phyloP scores from a whole-genome alignment of 257 asterid species.

The Haberlea rhodopensis region DNA sequence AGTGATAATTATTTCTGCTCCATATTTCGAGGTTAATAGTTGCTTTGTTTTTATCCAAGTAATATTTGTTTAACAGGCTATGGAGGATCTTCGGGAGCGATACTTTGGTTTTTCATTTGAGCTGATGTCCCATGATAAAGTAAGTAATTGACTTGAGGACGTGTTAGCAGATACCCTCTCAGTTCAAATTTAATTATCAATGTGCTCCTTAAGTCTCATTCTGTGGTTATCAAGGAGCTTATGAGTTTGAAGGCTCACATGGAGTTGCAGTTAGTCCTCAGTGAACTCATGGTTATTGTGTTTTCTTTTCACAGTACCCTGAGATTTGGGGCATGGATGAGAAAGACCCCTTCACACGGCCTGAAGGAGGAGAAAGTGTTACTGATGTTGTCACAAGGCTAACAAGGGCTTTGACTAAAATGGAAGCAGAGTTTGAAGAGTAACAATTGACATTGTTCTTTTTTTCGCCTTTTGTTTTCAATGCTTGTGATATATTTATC shows the following conservation, averaged over 20 bases:
- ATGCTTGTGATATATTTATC: conserved; percentile 11
- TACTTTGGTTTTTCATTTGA: conserved; percentile 78
- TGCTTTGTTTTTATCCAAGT: conserved; percentile 7
- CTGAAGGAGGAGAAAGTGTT: conserved; percentile 98
- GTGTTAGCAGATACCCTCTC: conserved; percentile 17
- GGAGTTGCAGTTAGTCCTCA: conserved; percentile 11
- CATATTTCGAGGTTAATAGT: conserved; percentile 2
- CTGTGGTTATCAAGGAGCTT: conserved; percentile 16
- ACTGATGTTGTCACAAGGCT: conserved; percentile 88
- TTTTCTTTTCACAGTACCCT: conserved; percentile 50
- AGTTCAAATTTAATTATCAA: conserved; percentile 11
- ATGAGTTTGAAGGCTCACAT: conserved; percentile 1
- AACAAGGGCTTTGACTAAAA: conserved; percentile 50
- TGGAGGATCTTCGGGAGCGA: conserved; percentile 69
- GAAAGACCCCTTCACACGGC: conserved; percentile 80
- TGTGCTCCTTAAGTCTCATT: conserved; percentile 10
- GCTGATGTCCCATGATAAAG: conserved; percentile 84
- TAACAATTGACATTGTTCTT: conserved; percentile 28
- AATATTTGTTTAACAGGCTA: conserved; percentile 43
- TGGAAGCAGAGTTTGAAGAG: conserved; percentile 73
- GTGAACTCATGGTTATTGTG: conserved; percentile 12
- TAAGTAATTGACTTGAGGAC: conserved; percentile 36
- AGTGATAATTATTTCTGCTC: conserved; percentile 4
- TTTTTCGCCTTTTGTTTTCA: not conserved
- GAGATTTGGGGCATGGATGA: conserved; percentile 92